These are phyloP conservation scores for Phytophthora rubi DNA, from an alignment of 352 stramenopile species.

Conservation along the genomic window DNA sequence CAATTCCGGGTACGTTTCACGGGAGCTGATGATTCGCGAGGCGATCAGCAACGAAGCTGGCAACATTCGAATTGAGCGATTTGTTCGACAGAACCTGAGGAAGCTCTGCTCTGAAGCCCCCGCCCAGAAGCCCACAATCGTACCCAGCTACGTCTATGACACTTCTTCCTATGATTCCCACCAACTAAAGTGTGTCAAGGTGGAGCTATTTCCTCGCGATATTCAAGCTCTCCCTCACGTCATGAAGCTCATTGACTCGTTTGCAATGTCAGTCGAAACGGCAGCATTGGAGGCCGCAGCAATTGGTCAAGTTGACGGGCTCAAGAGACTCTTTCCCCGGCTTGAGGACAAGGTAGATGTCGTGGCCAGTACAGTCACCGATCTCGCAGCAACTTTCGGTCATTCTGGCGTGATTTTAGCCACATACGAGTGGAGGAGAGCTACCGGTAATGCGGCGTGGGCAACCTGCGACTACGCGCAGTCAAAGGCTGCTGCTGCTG, in stretches of 20 bases:
- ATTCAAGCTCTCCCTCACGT: conserved; percentile 4
- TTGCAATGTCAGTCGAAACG: neutral
- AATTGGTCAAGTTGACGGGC: neutral
- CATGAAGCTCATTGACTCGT: conserved; percentile 2
- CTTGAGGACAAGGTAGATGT: neutral
- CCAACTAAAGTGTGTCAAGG: neutral
- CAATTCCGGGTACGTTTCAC: neutral
- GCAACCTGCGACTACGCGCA: neutral
- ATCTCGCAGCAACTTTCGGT: neutral
- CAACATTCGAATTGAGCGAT: neutral
- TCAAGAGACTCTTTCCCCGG: neutral
- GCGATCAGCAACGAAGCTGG: neutral
- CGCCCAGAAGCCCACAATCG: neutral
- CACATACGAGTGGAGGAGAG: neutral
- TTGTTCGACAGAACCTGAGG: conserved; percentile 5
- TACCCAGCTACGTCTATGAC: neutral
- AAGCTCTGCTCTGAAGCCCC: neutral
- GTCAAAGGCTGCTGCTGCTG: neutral
- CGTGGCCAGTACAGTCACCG: neutral
- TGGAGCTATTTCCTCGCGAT: neutral
- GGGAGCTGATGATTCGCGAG: neutral
- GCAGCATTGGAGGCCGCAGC: conserved; percentile 5
- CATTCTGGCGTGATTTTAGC: neutral
- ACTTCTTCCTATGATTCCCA: neutral
- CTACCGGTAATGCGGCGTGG: neutral